Conservation (phyloP, 2,329 filamentous ascomycete species). For the Metarhizium sp. region DNA sequence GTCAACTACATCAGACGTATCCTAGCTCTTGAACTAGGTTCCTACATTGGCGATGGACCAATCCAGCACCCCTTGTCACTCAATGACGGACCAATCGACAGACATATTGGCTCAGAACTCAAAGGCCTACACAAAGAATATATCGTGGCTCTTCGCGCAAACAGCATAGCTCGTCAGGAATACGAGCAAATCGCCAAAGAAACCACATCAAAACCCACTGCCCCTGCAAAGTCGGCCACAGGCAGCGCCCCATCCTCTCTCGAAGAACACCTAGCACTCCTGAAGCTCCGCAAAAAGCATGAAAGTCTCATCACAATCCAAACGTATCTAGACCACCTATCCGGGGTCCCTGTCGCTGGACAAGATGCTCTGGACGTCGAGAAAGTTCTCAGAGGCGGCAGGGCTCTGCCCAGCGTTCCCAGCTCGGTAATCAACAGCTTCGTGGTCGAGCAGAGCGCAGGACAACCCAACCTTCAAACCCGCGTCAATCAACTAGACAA, state of each 20-base stretch:
- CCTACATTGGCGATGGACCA: slow-evolving; percentile 33
- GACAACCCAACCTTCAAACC: slow-evolving; percentile 33
- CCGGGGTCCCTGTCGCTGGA: slow-evolving; percentile 41
- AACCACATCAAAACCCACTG: slow-evolving; percentile 8
- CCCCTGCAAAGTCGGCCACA: neutral
- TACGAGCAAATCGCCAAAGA: slow-evolving; percentile 29
- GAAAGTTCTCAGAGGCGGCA: slow-evolving; percentile 35
- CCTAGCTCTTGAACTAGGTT: slow-evolving; percentile 42
- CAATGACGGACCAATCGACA: slow-evolving; percentile 26
- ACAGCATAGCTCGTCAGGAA: slow-evolving; percentile 39
- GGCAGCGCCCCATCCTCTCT: slow-evolving; percentile 20
- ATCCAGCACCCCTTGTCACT: slow-evolving; percentile 39
- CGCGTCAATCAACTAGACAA: slow-evolving; percentile 47
- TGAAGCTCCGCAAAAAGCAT: slow-evolving; percentile 43
- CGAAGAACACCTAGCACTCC: slow-evolving; percentile 40
- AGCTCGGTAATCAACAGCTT: slow-evolving; percentile 41
- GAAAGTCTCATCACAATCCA: slow-evolving; percentile 41
- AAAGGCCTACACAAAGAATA: slow-evolving; percentile 45
- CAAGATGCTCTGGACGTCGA: slow-evolving; percentile 40
- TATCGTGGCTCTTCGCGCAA: slow-evolving; percentile 41
- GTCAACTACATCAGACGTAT: slow-evolving; percentile 45
- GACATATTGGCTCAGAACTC: slow-evolving; percentile 26
- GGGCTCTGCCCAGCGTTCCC: slow-evolving; percentile 40
- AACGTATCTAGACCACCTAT: slow-evolving; percentile 39
- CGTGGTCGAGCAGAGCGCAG: slow-evolving; percentile 28